Conservation (phyloP, 176 grass and related monocot genomes). For the Carex scoparia region DNA sequence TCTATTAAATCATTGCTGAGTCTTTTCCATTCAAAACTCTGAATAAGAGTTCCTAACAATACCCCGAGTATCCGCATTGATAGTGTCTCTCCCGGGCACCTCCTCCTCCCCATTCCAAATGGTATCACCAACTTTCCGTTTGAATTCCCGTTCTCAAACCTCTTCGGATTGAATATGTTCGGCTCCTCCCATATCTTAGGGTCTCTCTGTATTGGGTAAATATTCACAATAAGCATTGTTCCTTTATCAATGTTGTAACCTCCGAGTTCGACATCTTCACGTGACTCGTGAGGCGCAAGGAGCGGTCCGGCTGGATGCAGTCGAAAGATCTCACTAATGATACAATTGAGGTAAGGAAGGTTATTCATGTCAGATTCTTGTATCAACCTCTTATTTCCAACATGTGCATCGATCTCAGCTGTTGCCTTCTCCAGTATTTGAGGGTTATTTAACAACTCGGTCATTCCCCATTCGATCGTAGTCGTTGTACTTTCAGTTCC, state of each 20-base stretch:
- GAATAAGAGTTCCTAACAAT: constrained; percentile 25
- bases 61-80: constrained; percentile 21
- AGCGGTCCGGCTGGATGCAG: constrained; percentile 18
- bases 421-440: constrained; percentile 4
- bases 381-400: constrained; percentile 15
- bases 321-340: constrained; percentile 31
- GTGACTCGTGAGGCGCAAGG: constrained; percentile 21
- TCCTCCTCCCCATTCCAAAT: constrained; percentile 28
- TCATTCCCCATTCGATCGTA: constrained; percentile 29
- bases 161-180: constrained; percentile 27
- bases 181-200: constrained; percentile 19
- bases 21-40: constrained; percentile 31
- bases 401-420: constrained; percentile 15
- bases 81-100: constrained; percentile 27
- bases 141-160: not conserved
- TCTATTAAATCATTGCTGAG: constrained; percentile 5
- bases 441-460: constrained; percentile 20
- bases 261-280: constrained; percentile 10
- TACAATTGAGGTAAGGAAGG: constrained; percentile 23
- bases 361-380: constrained; percentile 27
- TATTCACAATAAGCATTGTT: constrained; percentile 34
- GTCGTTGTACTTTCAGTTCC: constrained; percentile 28
- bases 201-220: constrained; percentile 33
- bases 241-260: constrained; percentile 26
- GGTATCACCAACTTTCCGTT: constrained; percentile 15